Percentiles rank a stretch among this genome's conserved stretches.
These are phyloP conservation scores for Heliosperma pusillum DNA, from an alignment of 148 eudicot species.

Conservation along the genomic window DNA sequence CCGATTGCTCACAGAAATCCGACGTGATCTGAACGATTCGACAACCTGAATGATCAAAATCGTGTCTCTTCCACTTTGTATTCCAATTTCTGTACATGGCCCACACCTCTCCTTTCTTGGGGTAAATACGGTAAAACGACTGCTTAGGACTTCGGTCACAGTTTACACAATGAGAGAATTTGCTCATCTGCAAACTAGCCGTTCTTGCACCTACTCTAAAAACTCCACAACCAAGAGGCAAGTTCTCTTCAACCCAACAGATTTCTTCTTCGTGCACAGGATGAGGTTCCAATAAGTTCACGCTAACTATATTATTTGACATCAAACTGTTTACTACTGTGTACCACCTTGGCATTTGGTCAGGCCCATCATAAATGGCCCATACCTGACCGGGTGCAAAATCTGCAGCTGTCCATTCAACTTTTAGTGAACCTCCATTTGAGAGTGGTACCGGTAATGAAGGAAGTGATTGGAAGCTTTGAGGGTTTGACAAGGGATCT, in stretches of 20 bases:
- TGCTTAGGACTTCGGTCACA: slow-evolving; percentile 31
- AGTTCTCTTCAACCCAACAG: slow-evolving; percentile 29
- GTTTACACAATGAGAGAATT: slow-evolving; percentile 47
- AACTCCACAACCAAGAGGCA: slow-evolving; percentile 29
- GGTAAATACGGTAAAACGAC: slow-evolving; percentile 44
- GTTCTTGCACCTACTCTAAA: slow-evolving; percentile 31
- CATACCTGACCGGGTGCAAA: slow-evolving; percentile 32
- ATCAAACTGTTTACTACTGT: slow-evolving; percentile 25
- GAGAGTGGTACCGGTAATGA: neutral
- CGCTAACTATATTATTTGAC: slow-evolving; percentile 14
- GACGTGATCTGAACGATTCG: slow-evolving; percentile 30
- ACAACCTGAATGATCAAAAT: slow-evolving; percentile 13
- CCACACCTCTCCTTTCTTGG: slow-evolving; percentile 59
- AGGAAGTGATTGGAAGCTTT: neutral
- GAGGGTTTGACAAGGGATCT: slow-evolving; percentile 7
- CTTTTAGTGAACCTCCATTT: slow-evolving; percentile 16
- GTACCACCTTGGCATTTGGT: slow-evolving; percentile 30
- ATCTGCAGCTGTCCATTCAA: slow-evolving; percentile 26
- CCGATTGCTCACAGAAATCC: slow-evolving; percentile 25
- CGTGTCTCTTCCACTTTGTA: slow-evolving; percentile 26
- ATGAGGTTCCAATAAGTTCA: slow-evolving; percentile 24
- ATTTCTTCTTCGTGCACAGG: slow-evolving; percentile 28
- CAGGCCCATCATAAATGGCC: slow-evolving; percentile 27
- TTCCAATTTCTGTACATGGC: slow-evolving; percentile 54
- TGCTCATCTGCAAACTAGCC: slow-evolving; percentile 25